Conservation (phyloP, 2,329 filamentous ascomycete species). For the Chrysosphaeria jannelii region DNA sequence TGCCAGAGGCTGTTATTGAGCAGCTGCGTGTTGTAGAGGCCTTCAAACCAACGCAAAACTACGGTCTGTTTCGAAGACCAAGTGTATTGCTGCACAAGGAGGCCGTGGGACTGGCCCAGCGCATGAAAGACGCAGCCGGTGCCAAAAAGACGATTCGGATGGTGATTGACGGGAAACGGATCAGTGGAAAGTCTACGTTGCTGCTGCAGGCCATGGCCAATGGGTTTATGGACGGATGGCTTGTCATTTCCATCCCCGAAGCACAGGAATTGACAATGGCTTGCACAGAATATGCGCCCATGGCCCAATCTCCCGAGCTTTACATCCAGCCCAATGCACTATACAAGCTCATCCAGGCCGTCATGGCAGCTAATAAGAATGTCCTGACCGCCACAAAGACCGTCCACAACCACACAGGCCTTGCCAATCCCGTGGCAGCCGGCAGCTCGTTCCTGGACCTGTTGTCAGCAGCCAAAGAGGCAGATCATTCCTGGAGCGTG, state of each 20-base stretch:
- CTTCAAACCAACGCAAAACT: conserved; percentile 74
- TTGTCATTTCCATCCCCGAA: conserved; percentile 73
- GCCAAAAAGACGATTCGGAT: conserved; percentile 26
- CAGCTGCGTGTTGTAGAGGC: conserved; percentile 57
- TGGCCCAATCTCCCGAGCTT: conserved; percentile 17
- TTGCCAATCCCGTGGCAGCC: conserved; percentile 29
- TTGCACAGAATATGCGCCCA: conserved; percentile 48
- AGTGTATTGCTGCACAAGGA: conserved; percentile 51
- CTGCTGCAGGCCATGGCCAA: conserved; percentile 60
- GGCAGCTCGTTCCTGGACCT: conserved; percentile 36
- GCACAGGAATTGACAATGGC: conserved; percentile 58
- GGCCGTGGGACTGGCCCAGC: conserved; percentile 37
- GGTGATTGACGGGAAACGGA: conserved; percentile 41
- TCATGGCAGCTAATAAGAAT: conserved; percentile 38
- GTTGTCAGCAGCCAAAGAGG: conserved; percentile 38
- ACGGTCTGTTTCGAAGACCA: conserved; percentile 61
- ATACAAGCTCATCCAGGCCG: conserved; percentile 40
- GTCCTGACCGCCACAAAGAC: conserved; percentile 25
- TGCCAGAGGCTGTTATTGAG: conserved; percentile 44
- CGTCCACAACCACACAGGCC: conserved; percentile 11
- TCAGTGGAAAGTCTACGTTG: conserved; percentile 65
- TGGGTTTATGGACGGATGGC: conserved; percentile 57
- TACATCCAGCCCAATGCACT: conserved; percentile 61
- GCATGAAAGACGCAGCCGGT: conserved; percentile 20
- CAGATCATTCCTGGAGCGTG: conserved; percentile 49